Evolutionary conservation across 1,284 basidiomycete genomes (phyloP), one percentile per base, ranked within the genome.

Genomic region (Cerioporus squamosus): DNA sequence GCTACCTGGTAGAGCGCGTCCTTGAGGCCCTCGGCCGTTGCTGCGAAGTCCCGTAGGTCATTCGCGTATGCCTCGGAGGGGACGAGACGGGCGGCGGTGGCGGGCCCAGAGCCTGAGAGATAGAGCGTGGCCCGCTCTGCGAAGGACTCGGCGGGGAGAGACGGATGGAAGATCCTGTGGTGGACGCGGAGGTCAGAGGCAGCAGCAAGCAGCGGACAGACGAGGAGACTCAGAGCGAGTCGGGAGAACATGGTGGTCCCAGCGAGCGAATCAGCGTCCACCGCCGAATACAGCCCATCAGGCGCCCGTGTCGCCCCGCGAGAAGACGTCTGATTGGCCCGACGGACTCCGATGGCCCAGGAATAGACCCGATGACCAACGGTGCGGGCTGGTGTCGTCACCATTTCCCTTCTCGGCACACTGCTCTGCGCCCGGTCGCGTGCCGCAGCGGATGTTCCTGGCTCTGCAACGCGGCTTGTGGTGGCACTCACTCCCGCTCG

Each of bases 1-100:
- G 90, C 88, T 52, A 94, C 74, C 74, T 94, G 91, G 73, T 93
- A 93, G 65, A 90, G 74, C 14, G 81, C 79, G 18, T 74, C 73
- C 24, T 75, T 51, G 38, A 53, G 48, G 44, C 51, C 59, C 47
- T 62, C 53, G 49, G 46, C 56, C 43, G 59, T 26, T n/a, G 26
- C 36, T 36, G 57, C 44, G 47, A 59, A 57, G 3, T 61, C 26
- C 5, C 53, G 44, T 42, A 64, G 55, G 20, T 76, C 74, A 49
- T 78, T 74, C 67, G 65, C 46, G 49, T 82, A 68, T n/a, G 76
- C 72, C 29, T 78, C 71, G 44, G 80, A 75, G 33, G 77, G 74
- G 51, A 66, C 53, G 65, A 79, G 64, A 44, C 55, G 54, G 42
- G 63, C 62, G 38, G 38, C 42, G 31, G 62, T 31, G 38, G 54